These are phyloP conservation scores for Nannizziopsis barbatae DNA, from an alignment of 2,329 filamentous ascomycete species.

Conservation along the genomic window DNA sequence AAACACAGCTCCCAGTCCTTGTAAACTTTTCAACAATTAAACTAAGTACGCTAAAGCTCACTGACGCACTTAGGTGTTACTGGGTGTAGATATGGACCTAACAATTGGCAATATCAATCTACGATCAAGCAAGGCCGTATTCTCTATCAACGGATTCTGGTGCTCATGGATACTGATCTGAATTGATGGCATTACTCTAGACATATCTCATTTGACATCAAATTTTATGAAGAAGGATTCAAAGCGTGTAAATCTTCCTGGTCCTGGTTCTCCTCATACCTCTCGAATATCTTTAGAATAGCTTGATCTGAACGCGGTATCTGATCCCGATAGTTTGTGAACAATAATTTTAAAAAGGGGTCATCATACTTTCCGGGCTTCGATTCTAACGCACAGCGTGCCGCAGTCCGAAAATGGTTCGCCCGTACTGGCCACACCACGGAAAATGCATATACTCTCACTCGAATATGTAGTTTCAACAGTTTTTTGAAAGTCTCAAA, in stretches of 20 bases:
- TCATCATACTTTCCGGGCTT: constrained; percentile 19
- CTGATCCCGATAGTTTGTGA: constrained; percentile 26
- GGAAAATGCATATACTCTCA: constrained; percentile 25
- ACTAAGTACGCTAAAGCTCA: too few species aligned
- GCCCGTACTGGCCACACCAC: constrained; percentile 26
- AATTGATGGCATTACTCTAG: too few species aligned
- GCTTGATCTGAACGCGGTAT: constrained; percentile 19
- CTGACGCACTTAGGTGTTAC: too few species aligned
- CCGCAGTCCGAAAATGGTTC: constrained; percentile 25
- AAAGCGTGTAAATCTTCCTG: background rate
- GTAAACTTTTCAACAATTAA: too few species aligned
- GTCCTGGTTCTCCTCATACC: constrained; percentile 5
- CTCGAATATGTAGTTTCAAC: constrained; percentile 23
- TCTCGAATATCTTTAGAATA: constrained; percentile 21
- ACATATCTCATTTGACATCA: too few species aligned
- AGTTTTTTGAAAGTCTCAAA: constrained; percentile 26
- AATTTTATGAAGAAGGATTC: too few species aligned
- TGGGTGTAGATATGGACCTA: too few species aligned
- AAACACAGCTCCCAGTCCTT: too few species aligned
- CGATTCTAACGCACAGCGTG: constrained; percentile 20
- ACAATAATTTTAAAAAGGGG: constrained; percentile 27
- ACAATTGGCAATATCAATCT: too few species aligned
- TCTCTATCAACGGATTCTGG: too few species aligned
- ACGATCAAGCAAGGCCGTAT: too few species aligned
- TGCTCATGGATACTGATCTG: too few species aligned